phyloP scores from a whole-genome alignment of 2,329 filamentous ascomycete species.

The Beauveria sp. region DNA sequence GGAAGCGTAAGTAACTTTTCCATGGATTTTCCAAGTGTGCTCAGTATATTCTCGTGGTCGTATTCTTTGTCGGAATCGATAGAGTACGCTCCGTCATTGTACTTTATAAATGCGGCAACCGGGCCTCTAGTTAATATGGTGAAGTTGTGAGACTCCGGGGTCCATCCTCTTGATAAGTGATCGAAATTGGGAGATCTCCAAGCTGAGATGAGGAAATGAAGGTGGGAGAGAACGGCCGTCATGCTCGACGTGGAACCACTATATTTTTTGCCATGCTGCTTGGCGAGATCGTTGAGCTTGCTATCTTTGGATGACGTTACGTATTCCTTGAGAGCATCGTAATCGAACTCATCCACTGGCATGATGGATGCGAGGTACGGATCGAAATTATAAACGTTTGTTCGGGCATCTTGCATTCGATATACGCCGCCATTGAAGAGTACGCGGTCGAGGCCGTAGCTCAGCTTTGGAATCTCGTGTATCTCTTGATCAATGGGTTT shows the following conservation, averaged over 20 bases:
- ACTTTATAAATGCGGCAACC: constrained; percentile 72
- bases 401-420: constrained; percentile 78
- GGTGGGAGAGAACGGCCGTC: constrained; percentile 79
- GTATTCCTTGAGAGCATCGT: constrained; percentile 75
- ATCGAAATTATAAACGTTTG: constrained; percentile 92
- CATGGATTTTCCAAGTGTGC: constrained; percentile 90
- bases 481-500: constrained; percentile 26
- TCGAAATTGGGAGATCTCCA: constrained; percentile 67
- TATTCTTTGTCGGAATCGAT: constrained; percentile 95
- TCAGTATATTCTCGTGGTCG: constrained; percentile 77
- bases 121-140: constrained; percentile 67
- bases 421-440: constrained; percentile 94
- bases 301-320: constrained; percentile 84
- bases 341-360: constrained; percentile 89
- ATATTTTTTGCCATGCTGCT: constrained; percentile 65
- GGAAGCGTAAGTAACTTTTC: constrained; percentile 87
- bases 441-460: constrained; percentile 77
- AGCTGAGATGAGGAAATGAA: constrained; percentile 81
- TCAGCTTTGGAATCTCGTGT: constrained; percentile 49
- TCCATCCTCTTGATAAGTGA: constrained; percentile 62
- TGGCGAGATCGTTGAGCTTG: constrained; percentile 61
- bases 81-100: constrained; percentile 79
- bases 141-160: constrained; percentile 54
- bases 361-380: constrained; percentile 90
- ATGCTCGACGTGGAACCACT: constrained; percentile 96